Evolutionary conservation across 768 basidiomycete genomes (phyloP).

Genomic region (Hypholoma sublateritium): DNA sequence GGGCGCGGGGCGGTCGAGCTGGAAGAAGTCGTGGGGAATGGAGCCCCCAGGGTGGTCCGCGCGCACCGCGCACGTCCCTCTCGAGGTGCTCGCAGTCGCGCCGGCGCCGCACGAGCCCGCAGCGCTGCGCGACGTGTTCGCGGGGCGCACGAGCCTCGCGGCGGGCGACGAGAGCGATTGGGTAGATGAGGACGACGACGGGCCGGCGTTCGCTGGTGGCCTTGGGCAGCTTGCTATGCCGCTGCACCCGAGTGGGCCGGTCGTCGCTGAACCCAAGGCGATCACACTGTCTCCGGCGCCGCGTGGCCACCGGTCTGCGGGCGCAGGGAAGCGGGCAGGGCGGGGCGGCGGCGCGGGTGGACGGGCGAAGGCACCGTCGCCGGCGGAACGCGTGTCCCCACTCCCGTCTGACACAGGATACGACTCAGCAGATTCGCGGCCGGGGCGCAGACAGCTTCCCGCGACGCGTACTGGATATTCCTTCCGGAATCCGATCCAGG

Average conservation of each 20-base stretch:
- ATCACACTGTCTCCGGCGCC: slow-evolving; percentile 55
- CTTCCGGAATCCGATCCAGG: slow-evolving; percentile 72
- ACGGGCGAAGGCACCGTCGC: slow-evolving; percentile 52
- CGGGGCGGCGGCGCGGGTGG: slow-evolving; percentile 5
- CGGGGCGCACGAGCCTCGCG: slow-evolving; percentile 55
- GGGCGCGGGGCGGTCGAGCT: slow-evolving; percentile 65
- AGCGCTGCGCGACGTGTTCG: slow-evolving; percentile 77
- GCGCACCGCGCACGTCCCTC: slow-evolving; percentile 62
- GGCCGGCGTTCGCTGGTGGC: slow-evolving; percentile 72
- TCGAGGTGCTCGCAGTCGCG: slow-evolving; percentile 77
- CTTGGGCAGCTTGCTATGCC: slow-evolving; percentile 61
- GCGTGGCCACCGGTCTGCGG: slow-evolving; percentile 35
- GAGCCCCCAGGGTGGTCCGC: slow-evolving; percentile 86
- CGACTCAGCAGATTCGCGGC: slow-evolving; percentile 49
- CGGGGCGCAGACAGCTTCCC: slow-evolving; percentile 70
- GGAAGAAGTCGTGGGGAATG: slow-evolving; percentile 89
- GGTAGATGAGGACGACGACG: slow-evolving; percentile 86
- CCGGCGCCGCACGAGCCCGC: slow-evolving; percentile 43
- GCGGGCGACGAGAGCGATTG: slow-evolving; percentile 80
- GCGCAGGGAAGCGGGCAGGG: slow-evolving; percentile 4
- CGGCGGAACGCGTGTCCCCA: slow-evolving; percentile 60
- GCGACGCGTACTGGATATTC: slow-evolving; percentile 67
- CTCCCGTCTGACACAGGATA: slow-evolving; percentile 51
- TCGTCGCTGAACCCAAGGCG: slow-evolving; percentile 34
- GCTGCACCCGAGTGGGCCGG: not conserved